Evolutionary conservation across 768 basidiomycete genomes (phyloP).

Genomic region (Candolleomyces eurysporus): DNA sequence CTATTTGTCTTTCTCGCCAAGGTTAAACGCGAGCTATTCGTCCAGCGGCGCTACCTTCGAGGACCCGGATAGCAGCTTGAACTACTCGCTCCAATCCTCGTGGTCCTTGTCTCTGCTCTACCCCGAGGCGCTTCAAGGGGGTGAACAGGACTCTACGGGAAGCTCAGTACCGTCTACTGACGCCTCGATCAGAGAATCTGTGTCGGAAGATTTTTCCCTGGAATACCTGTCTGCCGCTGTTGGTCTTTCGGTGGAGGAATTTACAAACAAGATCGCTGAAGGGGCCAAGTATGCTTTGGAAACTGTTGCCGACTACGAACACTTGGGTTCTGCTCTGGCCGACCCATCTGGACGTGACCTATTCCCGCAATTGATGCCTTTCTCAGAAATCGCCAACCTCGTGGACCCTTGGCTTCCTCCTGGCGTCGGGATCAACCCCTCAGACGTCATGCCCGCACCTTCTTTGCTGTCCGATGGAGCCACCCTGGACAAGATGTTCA

Average conservation of each 20-base stretch:
- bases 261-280: conserved; percentile 34
- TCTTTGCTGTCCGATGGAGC: conserved; percentile 1
- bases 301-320: conserved; percentile 16
- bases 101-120: conserved; percentile 1
- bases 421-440: conserved; percentile 28
- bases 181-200: neutral
- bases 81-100: neutral
- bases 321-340: neutral
- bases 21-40: neutral
- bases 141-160: neutral
- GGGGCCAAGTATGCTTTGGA: conserved; percentile 32
- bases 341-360: neutral
- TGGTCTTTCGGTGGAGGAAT: conserved; percentile 30
- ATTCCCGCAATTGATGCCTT: neutral
- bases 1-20: conserved; percentile 3
- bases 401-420: conserved; percentile 12
- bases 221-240: conserved; percentile 24
- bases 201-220: conserved; percentile 5
- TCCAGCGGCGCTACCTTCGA: neutral
- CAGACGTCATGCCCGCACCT: conserved; percentile 26
- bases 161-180: neutral
- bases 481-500: conserved; percentile 7
- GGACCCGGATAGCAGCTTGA: neutral
- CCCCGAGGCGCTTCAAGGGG: neutral
- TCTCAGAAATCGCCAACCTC: neutral